phyloP scores from a whole-genome alignment of 2,329 filamentous ascomycete genomes.

The Didymella sp. region DNA sequence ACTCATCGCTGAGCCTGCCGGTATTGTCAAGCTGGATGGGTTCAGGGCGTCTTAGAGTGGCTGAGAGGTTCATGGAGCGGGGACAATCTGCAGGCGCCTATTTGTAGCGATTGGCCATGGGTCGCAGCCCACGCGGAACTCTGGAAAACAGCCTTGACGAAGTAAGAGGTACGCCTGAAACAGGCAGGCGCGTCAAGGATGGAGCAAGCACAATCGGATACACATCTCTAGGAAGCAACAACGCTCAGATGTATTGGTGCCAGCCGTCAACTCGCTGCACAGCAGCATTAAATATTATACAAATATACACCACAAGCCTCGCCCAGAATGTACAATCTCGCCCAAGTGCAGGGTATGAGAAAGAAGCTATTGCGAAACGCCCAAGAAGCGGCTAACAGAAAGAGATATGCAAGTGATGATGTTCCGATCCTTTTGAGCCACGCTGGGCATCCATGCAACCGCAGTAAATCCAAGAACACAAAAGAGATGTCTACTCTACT shows the following conservation, averaged over 20 bases:
- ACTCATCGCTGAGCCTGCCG: too few relatives aligned
- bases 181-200: too few relatives aligned
- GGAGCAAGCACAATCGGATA: neutral
- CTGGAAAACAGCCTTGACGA: too few relatives aligned
- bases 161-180: too few relatives aligned
- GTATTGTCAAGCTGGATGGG: too few relatives aligned
- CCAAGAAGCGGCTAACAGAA: conserved; percentile 7
- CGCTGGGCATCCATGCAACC: conserved; percentile 16
- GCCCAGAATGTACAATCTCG: conserved; percentile 18
- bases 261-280: conserved; percentile 7
- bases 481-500: conserved; percentile 19
- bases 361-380: conserved; percentile 13
- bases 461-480: conserved; percentile 12
- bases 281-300: conserved; percentile 45
- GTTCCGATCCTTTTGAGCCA: conserved; percentile 17
- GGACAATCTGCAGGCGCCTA: too few relatives aligned
- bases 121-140: too few relatives aligned
- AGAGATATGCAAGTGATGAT: conserved; percentile 17
- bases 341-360: conserved; percentile 19
- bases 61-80: too few relatives aligned
- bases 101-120: too few relatives aligned
- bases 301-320: conserved; percentile 16
- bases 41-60: too few relatives aligned
- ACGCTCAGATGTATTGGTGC: neutral
- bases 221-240: neutral